Evolutionary conservation across 2,329 filamentous ascomycete genomes (phyloP).

Genomic region (Ilyonectria robusta): DNA sequence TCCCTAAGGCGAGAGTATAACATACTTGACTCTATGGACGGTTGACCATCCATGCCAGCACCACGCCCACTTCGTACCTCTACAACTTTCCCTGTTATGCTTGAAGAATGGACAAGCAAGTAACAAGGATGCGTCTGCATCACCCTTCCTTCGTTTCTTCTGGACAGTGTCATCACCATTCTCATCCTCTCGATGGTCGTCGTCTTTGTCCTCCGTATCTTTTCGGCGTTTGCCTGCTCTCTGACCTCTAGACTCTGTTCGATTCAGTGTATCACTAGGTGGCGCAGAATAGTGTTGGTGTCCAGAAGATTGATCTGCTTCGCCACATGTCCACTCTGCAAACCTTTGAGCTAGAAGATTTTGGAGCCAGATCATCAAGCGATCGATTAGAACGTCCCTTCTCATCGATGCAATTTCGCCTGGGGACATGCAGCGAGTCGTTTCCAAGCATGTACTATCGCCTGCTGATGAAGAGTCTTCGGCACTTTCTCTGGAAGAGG

Average conservation of each 20-base stretch:
- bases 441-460: background rate
- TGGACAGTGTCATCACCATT: background rate
- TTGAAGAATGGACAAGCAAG: conserved; percentile 42
- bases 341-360: background rate
- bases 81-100: conserved; percentile 27
- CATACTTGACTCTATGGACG: conserved; percentile 37
- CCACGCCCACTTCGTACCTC: conserved; percentile 24
- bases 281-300: fast-evolving
- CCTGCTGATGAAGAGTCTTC: background rate
- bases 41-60: conserved; percentile 34
- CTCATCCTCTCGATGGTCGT: background rate
- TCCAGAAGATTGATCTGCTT: background rate
- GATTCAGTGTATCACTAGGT: background rate
- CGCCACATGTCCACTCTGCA: background rate
- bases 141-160: conserved; percentile 12
- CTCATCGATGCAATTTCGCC: background rate
- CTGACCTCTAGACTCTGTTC: background rate
- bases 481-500: background rate
- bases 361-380: background rate
- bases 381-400: background rate
- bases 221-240: background rate
- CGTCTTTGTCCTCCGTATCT: background rate
- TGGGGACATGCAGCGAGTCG: background rate
- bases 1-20: background rate
- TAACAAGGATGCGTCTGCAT: background rate